Base-by-base conservation (phyloP, 2,329 filamentous ascomycete species). In the Neonectria neomacrospora region DNA sequence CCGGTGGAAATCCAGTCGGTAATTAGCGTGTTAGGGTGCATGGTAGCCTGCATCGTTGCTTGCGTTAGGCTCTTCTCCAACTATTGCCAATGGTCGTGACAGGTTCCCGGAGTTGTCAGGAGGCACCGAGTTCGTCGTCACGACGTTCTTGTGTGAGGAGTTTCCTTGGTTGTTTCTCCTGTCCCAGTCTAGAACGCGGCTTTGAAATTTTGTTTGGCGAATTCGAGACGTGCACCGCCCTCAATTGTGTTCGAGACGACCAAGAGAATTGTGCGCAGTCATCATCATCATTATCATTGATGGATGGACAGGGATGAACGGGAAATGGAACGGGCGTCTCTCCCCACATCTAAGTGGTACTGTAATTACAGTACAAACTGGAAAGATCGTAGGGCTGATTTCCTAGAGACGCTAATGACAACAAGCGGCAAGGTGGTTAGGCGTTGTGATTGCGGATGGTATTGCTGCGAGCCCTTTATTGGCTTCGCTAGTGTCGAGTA, bases 331-430 rank as follows among this genome's bases (percentile, higher is more conserved):
- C 34, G n/a, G 37, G 18, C 37, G 23, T 11, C 50, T 23, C 54
- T 48, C 58, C 52, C 45, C 52, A 55, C 45, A 37, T 23, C 12
- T 16, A 55, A 47, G 9, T 30, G 47, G 47, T 50, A 26, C 56
- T 54, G 56, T 37, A 53, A 54, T 59, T 26, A 26, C 54, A 22
- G 41, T 5, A n/a, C 26, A 32, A 16, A 42, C 30, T n/a, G 9
- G 11, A 32, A 48, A 32, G 47, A 50, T 59, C 20, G 50, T 59
- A 59, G 48, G 56, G 56, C 56, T 59, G 56, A 47, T 47, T 41
- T 41, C 50, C 12, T n/a, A 11, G 26, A 37, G 26, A 14, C 39
- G 12, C 28, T 14, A n/a, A 30, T 4, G 20, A 14, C 11, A 32
- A 12, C 26, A 50, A 26, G 23, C 9, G 14, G 23, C 10, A 30